Percentiles rank a stretch among this genome's conserved stretches.
Conservation (phyloP, 768 basidiomycete species). For the Leucosporidium scottii region DNA sequence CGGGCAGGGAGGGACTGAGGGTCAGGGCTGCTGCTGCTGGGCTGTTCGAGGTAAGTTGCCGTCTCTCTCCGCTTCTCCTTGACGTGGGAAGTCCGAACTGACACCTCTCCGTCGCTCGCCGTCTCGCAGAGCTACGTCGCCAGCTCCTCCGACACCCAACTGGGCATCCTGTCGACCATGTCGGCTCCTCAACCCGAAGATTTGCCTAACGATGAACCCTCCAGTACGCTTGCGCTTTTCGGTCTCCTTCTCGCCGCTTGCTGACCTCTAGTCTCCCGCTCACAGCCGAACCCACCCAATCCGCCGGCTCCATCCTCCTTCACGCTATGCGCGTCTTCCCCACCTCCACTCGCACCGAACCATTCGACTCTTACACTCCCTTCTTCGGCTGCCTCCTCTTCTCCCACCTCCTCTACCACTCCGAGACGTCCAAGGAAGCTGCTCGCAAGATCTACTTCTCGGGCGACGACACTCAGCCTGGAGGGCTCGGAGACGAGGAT, state of each 20-base stretch:
- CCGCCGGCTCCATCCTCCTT: slow-evolving; percentile 44
- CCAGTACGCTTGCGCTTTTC: no score
- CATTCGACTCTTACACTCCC: slow-evolving; percentile 48
- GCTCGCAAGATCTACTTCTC: slow-evolving; percentile 44
- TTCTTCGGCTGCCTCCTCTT: slow-evolving; percentile 67
- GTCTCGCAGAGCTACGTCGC: slow-evolving; percentile 39
- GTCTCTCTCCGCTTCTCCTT: no score
- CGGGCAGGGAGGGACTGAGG: slow-evolving; percentile 60
- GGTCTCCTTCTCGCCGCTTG: no score
- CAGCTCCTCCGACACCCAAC: slow-evolving; percentile 44
- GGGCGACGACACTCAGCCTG: slow-evolving; percentile 35
- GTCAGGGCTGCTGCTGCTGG: slow-evolving; percentile 66
- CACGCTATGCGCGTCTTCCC: slow-evolving; percentile 41
- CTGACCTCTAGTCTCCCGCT: background rate
- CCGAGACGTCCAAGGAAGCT: slow-evolving; percentile 46
- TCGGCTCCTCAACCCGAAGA: slow-evolving; percentile 28
- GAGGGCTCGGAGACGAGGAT: slow-evolving; percentile 45
- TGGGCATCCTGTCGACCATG: slow-evolving; percentile 42
- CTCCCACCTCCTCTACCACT: slow-evolving; percentile 62
- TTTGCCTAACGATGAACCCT: no score
- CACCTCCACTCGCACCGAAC: slow-evolving; percentile 43
- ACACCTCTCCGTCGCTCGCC: no score
- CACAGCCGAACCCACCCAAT: slow-evolving; percentile 29
- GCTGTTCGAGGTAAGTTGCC: slow-evolving; percentile 65
- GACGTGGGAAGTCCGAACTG: no score